These are phyloP conservation scores for Spergularia marina DNA, from an alignment of 148 eudicot species.

Conservation along the genomic window DNA sequence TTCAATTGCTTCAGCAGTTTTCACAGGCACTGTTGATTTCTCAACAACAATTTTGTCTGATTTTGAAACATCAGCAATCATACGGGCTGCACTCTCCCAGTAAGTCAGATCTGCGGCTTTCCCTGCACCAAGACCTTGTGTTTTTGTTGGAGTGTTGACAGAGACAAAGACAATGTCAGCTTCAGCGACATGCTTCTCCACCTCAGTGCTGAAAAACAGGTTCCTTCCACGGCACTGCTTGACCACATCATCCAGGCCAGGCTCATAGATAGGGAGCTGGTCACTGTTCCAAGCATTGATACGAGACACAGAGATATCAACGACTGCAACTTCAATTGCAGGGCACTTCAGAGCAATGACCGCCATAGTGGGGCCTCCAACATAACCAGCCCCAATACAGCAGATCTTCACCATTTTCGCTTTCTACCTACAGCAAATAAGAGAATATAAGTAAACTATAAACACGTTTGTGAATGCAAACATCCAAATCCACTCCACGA, in stretches of 20 bases:
- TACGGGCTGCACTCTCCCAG: constrained; percentile 85
- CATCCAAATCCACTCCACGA: background rate
- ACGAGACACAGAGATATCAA: constrained; percentile 67
- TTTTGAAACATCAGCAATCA: constrained; percentile 82
- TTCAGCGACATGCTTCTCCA: constrained; percentile 67
- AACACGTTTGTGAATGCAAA: background rate
- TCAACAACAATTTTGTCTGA: constrained; percentile 77
- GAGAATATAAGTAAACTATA: background rate
- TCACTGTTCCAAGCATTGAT: constrained; percentile 67
- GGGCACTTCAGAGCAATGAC: constrained; percentile 80
- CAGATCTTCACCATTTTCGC: constrained; percentile 77
- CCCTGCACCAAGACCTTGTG: constrained; percentile 60
- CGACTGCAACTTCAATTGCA: constrained; percentile 58
- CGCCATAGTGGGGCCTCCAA: constrained; percentile 85
- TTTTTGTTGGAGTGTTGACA: constrained; percentile 58
- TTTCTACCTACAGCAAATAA: constrained; percentile 16
- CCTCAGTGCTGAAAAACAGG: constrained; percentile 77
- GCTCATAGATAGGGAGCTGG: constrained; percentile 60
- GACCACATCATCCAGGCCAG: constrained; percentile 65
- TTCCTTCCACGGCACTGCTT: constrained; percentile 75
- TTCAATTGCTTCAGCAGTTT: constrained; percentile 82
- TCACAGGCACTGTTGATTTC: constrained; percentile 79
- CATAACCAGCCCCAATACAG: constrained; percentile 88
- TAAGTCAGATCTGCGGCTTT: constrained; percentile 65
- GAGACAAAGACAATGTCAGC: constrained; percentile 74